phyloP scores from a whole-genome alignment of 2,329 filamentous ascomycete species.

The Acephala macrosclerotiorum region DNA sequence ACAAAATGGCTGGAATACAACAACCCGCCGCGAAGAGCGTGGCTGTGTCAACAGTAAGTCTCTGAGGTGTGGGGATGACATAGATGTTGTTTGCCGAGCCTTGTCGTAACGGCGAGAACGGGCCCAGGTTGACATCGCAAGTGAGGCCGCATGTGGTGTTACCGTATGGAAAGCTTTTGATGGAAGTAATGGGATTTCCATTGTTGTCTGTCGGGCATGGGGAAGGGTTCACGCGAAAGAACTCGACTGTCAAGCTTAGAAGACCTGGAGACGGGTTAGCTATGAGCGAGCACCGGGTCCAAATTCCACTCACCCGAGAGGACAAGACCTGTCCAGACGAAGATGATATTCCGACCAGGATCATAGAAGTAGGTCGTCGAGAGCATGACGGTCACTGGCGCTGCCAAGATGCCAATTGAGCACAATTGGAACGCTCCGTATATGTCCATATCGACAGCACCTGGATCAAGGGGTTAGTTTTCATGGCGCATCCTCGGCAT shows the following conservation, averaged over 20 bases:
- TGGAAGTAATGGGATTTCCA: conserved; percentile 47
- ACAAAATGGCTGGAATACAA: conserved; percentile 69
- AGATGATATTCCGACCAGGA: conserved; percentile 70
- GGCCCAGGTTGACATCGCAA: conserved; percentile 55
- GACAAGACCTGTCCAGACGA: conserved; percentile 68
- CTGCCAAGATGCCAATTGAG: conserved; percentile 69
- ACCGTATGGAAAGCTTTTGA: conserved; percentile 54
- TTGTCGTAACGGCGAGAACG: conserved; percentile 61
- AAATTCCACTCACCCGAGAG: conserved; percentile 61
- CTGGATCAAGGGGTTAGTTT: too few species aligned
- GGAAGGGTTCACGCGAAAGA: conserved; percentile 60
- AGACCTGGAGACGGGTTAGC: conserved; percentile 61
- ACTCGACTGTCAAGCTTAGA: conserved; percentile 68
- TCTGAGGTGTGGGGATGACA: conserved; percentile 63
- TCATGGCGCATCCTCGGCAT: conserved; percentile 4
- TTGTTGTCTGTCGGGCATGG: conserved; percentile 51
- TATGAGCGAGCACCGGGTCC: too few species aligned
- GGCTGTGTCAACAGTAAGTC: conserved; percentile 63
- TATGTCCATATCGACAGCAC: conserved; percentile 71
- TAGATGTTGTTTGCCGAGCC: conserved; percentile 67
- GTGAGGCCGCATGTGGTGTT: conserved; percentile 52
- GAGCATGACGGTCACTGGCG: conserved; percentile 66
- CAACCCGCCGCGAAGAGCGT: conserved; percentile 69
- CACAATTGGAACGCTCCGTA: conserved; percentile 74
- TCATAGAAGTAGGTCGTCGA: conserved; percentile 70